These are phyloP conservation scores for Zostera marina DNA, from an alignment of 116 monocot genomes.

Conservation along the genomic window DNA sequence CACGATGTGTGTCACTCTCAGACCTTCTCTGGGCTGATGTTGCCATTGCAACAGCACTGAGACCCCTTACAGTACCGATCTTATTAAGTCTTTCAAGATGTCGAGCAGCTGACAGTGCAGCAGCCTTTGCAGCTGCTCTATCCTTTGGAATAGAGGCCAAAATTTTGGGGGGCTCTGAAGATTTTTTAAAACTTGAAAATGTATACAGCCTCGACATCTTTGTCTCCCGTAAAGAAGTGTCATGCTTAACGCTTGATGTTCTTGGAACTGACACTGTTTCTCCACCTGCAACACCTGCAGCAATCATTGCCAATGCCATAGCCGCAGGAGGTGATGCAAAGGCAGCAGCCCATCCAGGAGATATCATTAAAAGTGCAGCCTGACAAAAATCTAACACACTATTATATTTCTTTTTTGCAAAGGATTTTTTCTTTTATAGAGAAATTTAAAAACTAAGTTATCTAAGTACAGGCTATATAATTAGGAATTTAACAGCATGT, in stretches of 20 bases:
- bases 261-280: constrained; percentile 49
- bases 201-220: constrained; percentile 43
- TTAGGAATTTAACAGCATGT: too few relatives aligned
- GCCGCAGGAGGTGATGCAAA: constrained; percentile 99
- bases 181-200: constrained; percentile 73
- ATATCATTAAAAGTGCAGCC: constrained; percentile 91
- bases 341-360: constrained; percentile 93
- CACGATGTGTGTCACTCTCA: constrained; percentile 54
- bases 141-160: constrained; percentile 53
- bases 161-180: constrained; percentile 39
- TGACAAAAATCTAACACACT: constrained; percentile 19
- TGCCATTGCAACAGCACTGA: constrained; percentile 99
- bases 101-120: constrained; percentile 78
- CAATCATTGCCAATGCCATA: constrained; percentile 98
- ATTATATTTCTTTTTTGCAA: constrained; percentile 5
- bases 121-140: constrained; percentile 83
- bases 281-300: constrained; percentile 84
- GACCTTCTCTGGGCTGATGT: constrained; percentile 92
- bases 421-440: too few relatives aligned
- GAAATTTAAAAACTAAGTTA: too few relatives aligned
- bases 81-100: constrained; percentile 79
- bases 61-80: constrained; percentile 88
- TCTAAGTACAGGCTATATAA: too few relatives aligned
- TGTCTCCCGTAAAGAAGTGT: constrained; percentile 56
- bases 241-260: constrained; percentile 34